Evolutionary conservation across 768 basidiomycete genomes (phyloP).

Genomic region (Lactarius hatsudake): DNA sequence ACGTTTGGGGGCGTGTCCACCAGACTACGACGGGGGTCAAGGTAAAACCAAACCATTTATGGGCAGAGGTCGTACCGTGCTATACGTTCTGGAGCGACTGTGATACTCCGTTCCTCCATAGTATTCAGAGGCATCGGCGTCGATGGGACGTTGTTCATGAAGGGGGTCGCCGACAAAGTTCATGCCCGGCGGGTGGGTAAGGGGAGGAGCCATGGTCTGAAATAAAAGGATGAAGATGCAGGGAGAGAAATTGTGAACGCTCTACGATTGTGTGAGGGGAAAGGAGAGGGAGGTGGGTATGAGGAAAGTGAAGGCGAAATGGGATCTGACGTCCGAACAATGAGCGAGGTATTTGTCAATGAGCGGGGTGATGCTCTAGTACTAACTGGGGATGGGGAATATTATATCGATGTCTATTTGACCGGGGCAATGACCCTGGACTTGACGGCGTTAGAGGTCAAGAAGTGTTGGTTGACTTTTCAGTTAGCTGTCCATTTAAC

Average conservation of each 20-base stretch:
- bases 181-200: slow-evolving; percentile 62
- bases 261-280: not conserved
- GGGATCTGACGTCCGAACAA: slow-evolving; percentile 1
- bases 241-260: not conserved
- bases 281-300: slow-evolving; percentile 11
- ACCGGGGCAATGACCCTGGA: not conserved
- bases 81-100: slow-evolving; percentile 85
- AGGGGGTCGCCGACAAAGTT: slow-evolving; percentile 61
- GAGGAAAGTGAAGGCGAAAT: not conserved
- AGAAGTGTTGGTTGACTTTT: not conserved
- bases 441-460: not conserved
- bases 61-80: slow-evolving; percentile 55
- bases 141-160: slow-evolving; percentile 40
- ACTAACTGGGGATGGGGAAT: not conserved
- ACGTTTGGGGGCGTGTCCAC: slow-evolving; percentile 49
- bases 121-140: slow-evolving; percentile 75
- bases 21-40: slow-evolving; percentile 19
- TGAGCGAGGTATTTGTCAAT: slow-evolving; percentile 15
- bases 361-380: slow-evolving; percentile 3
- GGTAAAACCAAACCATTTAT: not conserved
- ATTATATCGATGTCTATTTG: not conserved
- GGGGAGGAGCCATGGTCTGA: slow-evolving; percentile 56
- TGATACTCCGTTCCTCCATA: slow-evolving; percentile 79
- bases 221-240: slow-evolving; percentile 10
- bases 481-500: not conserved